Conservation (phyloP, 805 yeast genomes). For the Candida ipomoeae region DNA sequence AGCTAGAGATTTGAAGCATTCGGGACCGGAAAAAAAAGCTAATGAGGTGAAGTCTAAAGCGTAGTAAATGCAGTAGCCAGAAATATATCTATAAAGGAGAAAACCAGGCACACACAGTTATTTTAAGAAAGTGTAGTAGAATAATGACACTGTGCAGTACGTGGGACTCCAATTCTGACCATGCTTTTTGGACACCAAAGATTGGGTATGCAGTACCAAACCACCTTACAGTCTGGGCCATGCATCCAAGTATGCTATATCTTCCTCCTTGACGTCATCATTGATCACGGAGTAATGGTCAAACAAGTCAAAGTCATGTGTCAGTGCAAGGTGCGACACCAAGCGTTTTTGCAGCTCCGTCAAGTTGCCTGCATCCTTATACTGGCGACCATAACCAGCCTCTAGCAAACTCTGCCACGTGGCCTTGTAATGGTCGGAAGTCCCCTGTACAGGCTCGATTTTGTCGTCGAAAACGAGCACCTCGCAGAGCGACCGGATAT, state of each 20-base stretch:
- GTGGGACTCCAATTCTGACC: too few species aligned
- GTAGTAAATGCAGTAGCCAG: too few species aligned
- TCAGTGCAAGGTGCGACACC: constrained; percentile 10
- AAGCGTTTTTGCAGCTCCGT: constrained; percentile 11
- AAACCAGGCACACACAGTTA: too few species aligned
- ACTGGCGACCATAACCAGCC: constrained; percentile 50
- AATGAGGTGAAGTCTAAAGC: too few species aligned
- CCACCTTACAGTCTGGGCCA: constrained; percentile 30
- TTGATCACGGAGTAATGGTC: constrained; percentile 39
- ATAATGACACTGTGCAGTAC: too few species aligned
- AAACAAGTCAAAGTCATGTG: constrained; percentile 35
- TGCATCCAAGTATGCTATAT: constrained; percentile 46
- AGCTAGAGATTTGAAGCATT: too few species aligned
- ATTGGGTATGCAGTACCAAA: too few species aligned
- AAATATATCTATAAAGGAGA: too few species aligned
- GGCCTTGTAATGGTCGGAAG: constrained; percentile 65
- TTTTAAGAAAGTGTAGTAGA: too few species aligned
- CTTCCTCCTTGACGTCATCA: constrained; percentile 33
- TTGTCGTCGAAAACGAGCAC: constrained; percentile 85
- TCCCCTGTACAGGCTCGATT: constrained; percentile 55
- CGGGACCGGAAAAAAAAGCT: too few species aligned
- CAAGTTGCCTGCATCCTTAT: constrained; percentile 19
- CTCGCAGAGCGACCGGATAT: constrained; percentile 79
- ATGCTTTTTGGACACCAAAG: too few species aligned
- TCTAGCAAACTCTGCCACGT: constrained; percentile 80